Base-by-base conservation (phyloP, 805 yeast species). In the Yarrowia sp. region DNA sequence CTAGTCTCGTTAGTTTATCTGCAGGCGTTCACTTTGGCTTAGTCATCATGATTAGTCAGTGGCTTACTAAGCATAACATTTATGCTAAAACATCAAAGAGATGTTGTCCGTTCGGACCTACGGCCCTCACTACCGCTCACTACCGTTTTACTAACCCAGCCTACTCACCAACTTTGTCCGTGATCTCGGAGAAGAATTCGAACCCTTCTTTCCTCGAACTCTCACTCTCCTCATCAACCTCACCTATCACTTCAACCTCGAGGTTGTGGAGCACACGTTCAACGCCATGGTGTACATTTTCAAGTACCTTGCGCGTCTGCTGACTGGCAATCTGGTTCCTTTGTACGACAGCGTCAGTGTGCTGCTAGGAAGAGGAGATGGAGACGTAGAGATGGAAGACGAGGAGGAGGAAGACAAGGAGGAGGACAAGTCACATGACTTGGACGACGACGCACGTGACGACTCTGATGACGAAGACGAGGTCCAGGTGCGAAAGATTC, bases 101-200 rank as follows among this genome's bases (percentile, higher is more conserved):
- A 5, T 46, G 36, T 10, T 19, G 49, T 44, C 50, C 50, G 9
- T 10, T 44, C 34, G n/a, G 50, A 20, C 50, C 33, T 46, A 42
- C 46, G 24, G 46, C n/a, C 49, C 33, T 24, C 50, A 9, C 17
- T n/a, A 2, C 15, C 55, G 2, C n/a, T n/a, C n/a, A n/a, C n/a
- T n/a, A n/a, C n/a, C n/a, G n/a, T n/a, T n/a, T 2, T 36, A 15
- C 64, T 56, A 24, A 34, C 44, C 13, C 42, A 74, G 77, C 74
- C 78, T 90, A 10, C 76, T 92, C 30, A 85, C 97, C 0, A 96
- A 92, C 74, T 89, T 95, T 72, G 87, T 92, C 47, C 97, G 91
- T 73, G 99, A 94, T 79, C 79, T 94, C 70, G 98, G 97, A 10
- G 88, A 94, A 2, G 98, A 94, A 72, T 95, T 93, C 74, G 83